These are phyloP conservation scores for Emmonsia crescens DNA, from an alignment of 2,329 filamentous ascomycete genomes.

Conservation along the genomic window DNA sequence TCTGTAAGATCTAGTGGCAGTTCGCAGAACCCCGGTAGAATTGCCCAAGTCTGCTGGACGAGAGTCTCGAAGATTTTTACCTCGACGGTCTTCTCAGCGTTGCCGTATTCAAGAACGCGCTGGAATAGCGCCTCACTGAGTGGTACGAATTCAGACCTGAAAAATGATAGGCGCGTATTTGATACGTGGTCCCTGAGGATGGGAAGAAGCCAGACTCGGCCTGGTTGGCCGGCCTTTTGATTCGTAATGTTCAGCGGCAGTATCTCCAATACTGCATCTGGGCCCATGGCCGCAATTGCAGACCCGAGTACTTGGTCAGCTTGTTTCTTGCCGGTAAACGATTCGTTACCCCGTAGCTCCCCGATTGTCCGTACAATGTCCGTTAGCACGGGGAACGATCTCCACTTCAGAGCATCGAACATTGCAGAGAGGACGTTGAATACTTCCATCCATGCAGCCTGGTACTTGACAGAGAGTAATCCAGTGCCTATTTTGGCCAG, in stretches of 20 bases:
- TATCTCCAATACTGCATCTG: slow-evolving; percentile 68
- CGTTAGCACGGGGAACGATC: slow-evolving; percentile 64
- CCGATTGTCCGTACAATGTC: slow-evolving; percentile 70
- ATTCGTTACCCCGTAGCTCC: slow-evolving; percentile 74
- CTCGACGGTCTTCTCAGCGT: slow-evolving; percentile 82
- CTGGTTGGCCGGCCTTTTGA: slow-evolving; percentile 64
- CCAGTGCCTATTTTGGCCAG: slow-evolving; percentile 59
- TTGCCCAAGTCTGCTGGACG: slow-evolving; percentile 90
- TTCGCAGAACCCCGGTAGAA: slow-evolving; percentile 89
- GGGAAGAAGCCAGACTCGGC: slow-evolving; percentile 88
- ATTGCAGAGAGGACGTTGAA: slow-evolving; percentile 81
- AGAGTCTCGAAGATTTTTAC: slow-evolving; percentile 96
- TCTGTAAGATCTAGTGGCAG: slow-evolving; percentile 67
- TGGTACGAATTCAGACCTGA: slow-evolving; percentile 75
- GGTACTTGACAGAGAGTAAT: slow-evolving; percentile 79
- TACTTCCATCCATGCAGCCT: slow-evolving; percentile 87
- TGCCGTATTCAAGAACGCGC: slow-evolving; percentile 69
- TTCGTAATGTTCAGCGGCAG: slow-evolving; percentile 77
- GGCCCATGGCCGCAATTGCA: slow-evolving; percentile 81
- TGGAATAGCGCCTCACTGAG: slow-evolving; percentile 87
- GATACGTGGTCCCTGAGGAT: slow-evolving; percentile 79
- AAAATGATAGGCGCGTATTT: slow-evolving; percentile 79
- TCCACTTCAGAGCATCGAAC: slow-evolving; percentile 80
- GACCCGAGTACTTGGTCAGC: slow-evolving; percentile 83
- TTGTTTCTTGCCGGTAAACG: slow-evolving; percentile 88